phyloP scores from a whole-genome alignment of 352 stramenopile genomes.

The Phytophthora hibernalis region DNA sequence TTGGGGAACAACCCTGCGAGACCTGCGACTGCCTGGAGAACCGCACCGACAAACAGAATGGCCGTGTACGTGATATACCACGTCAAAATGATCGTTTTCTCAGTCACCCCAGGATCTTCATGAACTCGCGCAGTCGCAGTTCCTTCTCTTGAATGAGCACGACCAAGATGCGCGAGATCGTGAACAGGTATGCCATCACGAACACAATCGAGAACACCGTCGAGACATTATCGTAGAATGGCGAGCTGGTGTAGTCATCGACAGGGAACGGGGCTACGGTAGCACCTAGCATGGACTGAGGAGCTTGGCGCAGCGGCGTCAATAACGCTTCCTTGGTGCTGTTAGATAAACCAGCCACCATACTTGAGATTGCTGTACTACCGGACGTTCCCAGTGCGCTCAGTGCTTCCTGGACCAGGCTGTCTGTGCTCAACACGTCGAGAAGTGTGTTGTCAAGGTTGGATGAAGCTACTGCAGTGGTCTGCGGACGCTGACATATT shows the following conservation, averaged over 20 bases:
- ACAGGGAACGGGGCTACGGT: conserved; percentile 49
- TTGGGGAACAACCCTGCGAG: conserved; percentile 47
- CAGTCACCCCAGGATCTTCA: conserved; percentile 92
- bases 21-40: conserved; percentile 57
- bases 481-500: conserved; percentile 24
- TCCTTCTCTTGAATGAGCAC: conserved; percentile 92
- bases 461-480: conserved; percentile 28
- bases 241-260: conserved; percentile 41
- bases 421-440: conserved; percentile 42
- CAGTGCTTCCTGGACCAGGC: conserved; percentile 44
- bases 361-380: conserved; percentile 26
- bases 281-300: conserved; percentile 48
- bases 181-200: conserved; percentile 89
- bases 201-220: conserved; percentile 85
- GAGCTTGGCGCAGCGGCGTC: conserved; percentile 43
- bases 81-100: conserved; percentile 58
- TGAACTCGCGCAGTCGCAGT: conserved; percentile 83
- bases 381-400: conserved; percentile 16
- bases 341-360: conserved; percentile 23
- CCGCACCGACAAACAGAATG: conserved; percentile 72
- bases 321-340: conserved; percentile 33
- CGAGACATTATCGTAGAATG: conserved; percentile 67
- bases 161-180: conserved; percentile 80
- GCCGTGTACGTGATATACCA: conserved; percentile 90
- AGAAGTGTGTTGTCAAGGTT: conserved; percentile 44